phyloP scores from a whole-genome alignment of 179 eudicot genomes.

The Sideroxylon spinosum region DNA sequence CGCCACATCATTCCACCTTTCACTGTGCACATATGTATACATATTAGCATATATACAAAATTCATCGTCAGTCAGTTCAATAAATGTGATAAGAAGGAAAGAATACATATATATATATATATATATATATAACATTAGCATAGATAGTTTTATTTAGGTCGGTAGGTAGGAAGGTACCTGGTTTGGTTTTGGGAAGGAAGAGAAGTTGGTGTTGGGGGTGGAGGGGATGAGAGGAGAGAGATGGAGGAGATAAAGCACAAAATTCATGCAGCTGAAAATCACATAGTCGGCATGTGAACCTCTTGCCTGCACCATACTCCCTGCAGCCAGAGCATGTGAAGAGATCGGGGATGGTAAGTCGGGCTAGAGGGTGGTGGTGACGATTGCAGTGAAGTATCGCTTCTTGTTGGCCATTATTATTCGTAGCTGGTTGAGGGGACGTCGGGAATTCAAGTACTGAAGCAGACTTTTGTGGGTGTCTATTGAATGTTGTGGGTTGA shows the following conservation, averaged over 20 bases:
- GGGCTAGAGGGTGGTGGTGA: conserved; percentile 39
- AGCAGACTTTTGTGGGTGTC: neutral
- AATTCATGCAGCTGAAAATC: conserved; percentile 84
- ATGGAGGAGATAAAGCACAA: conserved; percentile 74
- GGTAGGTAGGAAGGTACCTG: conserved; percentile 23
- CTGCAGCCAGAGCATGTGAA: conserved; percentile 77
- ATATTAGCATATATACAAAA: too few relatives aligned
- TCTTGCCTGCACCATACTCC: conserved; percentile 75
- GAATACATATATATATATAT: too few relatives aligned
- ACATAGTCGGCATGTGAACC: conserved; percentile 68
- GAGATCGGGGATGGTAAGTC: conserved; percentile 32
- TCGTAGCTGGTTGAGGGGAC: conserved; percentile 28
- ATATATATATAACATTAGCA: too few relatives aligned
- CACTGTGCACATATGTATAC: neutral
- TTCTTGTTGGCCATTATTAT: conserved; percentile 2
- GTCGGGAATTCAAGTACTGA: conserved; percentile 32
- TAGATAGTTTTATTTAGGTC: too few relatives aligned
- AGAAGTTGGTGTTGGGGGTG: conserved; percentile 76
- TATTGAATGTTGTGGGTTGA: neutral
- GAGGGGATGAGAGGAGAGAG: conserved; percentile 65
- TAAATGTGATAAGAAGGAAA: too few relatives aligned
- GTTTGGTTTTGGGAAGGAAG: conserved; percentile 50
- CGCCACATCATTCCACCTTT: conserved; percentile 60
- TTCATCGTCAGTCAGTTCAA: too few relatives aligned
- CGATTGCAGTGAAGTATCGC: conserved; percentile 25